A percentile compares a stretch with the other conserved stretches of the same genome.
Conservation (phyloP, 2,329 filamentous ascomycete genomes). For the Sclerotinia glacialis region DNA sequence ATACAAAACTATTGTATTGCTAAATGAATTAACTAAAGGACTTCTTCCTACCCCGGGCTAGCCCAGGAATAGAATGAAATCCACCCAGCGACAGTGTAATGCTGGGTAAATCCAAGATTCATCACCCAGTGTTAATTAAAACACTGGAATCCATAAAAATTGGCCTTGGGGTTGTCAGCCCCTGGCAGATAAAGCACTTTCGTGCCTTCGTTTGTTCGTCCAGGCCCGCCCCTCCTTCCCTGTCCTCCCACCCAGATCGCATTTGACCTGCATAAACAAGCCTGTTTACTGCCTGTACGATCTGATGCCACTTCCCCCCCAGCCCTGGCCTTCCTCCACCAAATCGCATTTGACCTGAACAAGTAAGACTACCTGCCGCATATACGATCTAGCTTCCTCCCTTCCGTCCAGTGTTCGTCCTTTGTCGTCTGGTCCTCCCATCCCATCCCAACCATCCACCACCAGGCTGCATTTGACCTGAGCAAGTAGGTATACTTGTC, state of each 20-base stretch:
- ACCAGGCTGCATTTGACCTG: not conserved
- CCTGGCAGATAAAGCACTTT: not conserved
- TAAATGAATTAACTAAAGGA: no score
- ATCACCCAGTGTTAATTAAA: not conserved
- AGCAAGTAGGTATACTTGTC: not conserved
- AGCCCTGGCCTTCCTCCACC: not conserved
- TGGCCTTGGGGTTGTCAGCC: not conserved
- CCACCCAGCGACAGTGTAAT: conserved; percentile 7
- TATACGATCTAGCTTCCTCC: not conserved
- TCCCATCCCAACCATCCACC: not conserved
- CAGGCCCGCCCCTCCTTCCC: no score
- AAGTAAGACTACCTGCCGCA: not conserved
- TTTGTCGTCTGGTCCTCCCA: not conserved
- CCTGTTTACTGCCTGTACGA: not conserved
- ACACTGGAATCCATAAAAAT: not conserved
- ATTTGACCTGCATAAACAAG: not conserved
- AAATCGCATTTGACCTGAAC: not conserved
- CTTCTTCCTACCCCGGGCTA: conserved; percentile 10
- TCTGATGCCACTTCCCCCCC: not conserved
- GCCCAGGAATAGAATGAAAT: conserved; percentile 11
- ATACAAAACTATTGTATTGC: not conserved
- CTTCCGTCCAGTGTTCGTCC: no score
- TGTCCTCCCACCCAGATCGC: not conserved
- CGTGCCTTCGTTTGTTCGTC: not conserved
- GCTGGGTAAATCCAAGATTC: not conserved